Conservation (phyloP, 441 rosid species). For the Geranium incanum region DNA sequence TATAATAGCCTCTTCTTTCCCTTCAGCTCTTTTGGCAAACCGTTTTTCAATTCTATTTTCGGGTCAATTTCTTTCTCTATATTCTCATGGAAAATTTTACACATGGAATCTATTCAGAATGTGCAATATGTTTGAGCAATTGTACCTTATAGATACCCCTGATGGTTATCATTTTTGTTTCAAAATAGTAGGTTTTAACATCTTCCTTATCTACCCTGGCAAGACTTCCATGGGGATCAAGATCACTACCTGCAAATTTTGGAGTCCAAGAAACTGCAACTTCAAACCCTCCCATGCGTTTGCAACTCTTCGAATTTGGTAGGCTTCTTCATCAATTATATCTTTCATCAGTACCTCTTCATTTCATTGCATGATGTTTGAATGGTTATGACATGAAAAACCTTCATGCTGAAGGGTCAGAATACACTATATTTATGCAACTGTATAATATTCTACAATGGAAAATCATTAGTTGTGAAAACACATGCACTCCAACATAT, state of each 20-base stretch:
- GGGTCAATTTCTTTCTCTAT: neutral
- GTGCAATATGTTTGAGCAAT: neutral
- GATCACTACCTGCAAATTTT: conserved; percentile 26
- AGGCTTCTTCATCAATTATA: conserved; percentile 14
- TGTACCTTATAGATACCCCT: neutral
- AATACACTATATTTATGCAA: neutral
- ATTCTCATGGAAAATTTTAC: neutral
- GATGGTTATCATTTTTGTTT: neutral
- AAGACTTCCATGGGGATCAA: conserved; percentile 76
- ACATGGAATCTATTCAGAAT: neutral
- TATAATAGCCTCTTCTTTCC: no score
- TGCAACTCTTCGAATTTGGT: conserved; percentile 81
- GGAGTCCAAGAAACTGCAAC: conserved; percentile 20
- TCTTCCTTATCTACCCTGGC: conserved; percentile 61
- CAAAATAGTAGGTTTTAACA: conserved; percentile 39
- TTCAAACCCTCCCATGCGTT: conserved; percentile 33
- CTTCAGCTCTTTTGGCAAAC: no score
- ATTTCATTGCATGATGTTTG: neutral
- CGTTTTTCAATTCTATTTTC: neutral
- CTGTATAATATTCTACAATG: neutral
- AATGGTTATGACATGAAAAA: neutral
- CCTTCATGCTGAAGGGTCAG: neutral
- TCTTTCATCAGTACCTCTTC: neutral
- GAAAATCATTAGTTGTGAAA: neutral
- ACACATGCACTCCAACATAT: neutral